phyloP scores from a whole-genome alignment of 1,284 basidiomycete species.

The Cryptococcus sp. region DNA sequence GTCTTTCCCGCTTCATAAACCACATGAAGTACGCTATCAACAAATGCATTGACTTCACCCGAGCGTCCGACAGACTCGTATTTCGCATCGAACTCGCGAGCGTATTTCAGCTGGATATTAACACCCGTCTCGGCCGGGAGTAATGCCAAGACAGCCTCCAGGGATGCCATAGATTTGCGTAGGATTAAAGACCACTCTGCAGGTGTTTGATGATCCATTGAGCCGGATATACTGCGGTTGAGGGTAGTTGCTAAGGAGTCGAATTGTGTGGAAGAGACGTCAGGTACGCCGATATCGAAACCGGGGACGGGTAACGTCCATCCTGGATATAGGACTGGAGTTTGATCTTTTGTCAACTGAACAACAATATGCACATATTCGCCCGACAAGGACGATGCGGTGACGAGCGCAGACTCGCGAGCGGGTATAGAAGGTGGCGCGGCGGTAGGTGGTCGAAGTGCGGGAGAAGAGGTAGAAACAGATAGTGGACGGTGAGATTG shows the following conservation, averaged over 20 bases:
- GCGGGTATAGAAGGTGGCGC: conserved; percentile 8
- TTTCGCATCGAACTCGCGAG: conserved; percentile 51
- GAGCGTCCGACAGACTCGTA: conserved; percentile 52
- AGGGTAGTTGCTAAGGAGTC: conserved; percentile 58
- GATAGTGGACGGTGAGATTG: conserved; percentile 45
- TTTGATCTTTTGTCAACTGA: conserved; percentile 85
- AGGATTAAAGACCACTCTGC: conserved; percentile 60
- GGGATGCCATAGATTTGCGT: conserved; percentile 60
- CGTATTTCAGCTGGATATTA: conserved; percentile 72
- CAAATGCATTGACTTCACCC: conserved; percentile 70
- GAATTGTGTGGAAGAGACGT: conserved; percentile 79
- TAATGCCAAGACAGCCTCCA: conserved; percentile 69
- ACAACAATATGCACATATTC: conserved; percentile 80
- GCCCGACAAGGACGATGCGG: conserved; percentile 60
- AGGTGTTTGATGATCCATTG: neutral
- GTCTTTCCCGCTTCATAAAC: conserved; percentile 63
- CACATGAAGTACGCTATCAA: conserved; percentile 73
- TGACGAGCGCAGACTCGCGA: conserved; percentile 43
- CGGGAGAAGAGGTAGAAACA: conserved; percentile 42
- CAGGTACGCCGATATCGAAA: conserved; percentile 74
- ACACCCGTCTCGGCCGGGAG: conserved; percentile 70
- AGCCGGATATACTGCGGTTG: conserved; percentile 50
- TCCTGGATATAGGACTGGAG: conserved; percentile 74
- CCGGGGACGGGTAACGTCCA: conserved; percentile 67
- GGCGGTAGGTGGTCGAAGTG: conserved; percentile 23